Percentiles rank a stretch among this genome's conserved stretches.
These are phyloP conservation scores for Neofusicoccum umdonicola DNA, from an alignment of 2,329 filamentous ascomycete species.

Conservation along the genomic window DNA sequence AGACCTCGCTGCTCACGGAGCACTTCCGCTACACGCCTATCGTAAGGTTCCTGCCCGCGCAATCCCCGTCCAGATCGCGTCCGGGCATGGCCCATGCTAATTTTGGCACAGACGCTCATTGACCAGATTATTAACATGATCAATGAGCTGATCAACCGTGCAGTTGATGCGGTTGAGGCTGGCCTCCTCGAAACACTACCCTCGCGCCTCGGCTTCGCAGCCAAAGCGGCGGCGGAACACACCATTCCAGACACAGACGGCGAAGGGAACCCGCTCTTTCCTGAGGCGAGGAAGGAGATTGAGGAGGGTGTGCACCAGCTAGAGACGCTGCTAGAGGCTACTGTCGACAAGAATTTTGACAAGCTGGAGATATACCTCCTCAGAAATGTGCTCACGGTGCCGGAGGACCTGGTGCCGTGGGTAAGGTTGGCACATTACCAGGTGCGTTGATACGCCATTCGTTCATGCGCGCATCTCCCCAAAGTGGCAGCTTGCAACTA, in stretches of 20 bases:
- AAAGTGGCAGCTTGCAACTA: not conserved
- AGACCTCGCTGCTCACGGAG: conserved; percentile 75
- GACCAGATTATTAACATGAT: conserved; percentile 98
- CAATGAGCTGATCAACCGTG: conserved; percentile 89
- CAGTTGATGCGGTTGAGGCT: conserved; percentile 81
- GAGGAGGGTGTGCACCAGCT: conserved; percentile 67
- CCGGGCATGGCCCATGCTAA: not conserved
- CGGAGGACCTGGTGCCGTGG: conserved; percentile 68
- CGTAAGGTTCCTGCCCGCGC: conserved; percentile 52
- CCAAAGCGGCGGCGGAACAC: conserved; percentile 45
- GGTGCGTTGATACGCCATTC: conserved; percentile 39
- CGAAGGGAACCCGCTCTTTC: conserved; percentile 39
- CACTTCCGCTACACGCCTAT: conserved; percentile 93
- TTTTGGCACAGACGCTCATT: conserved; percentile 68
- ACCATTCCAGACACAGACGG: conserved; percentile 44
- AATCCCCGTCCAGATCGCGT: not conserved
- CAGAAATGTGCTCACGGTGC: conserved; percentile 63
- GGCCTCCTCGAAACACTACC: conserved; percentile 74
- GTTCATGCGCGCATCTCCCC: too few relatives aligned
- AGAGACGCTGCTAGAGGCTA: conserved; percentile 50
- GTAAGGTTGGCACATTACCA: conserved; percentile 84
- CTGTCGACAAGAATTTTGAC: conserved; percentile 52
- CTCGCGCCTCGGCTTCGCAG: conserved; percentile 74
- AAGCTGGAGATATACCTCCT: conserved; percentile 73
- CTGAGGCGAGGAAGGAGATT: conserved; percentile 66